phyloP scores from a whole-genome alignment of 306 rosid species.

The Sindora glabra region DNA sequence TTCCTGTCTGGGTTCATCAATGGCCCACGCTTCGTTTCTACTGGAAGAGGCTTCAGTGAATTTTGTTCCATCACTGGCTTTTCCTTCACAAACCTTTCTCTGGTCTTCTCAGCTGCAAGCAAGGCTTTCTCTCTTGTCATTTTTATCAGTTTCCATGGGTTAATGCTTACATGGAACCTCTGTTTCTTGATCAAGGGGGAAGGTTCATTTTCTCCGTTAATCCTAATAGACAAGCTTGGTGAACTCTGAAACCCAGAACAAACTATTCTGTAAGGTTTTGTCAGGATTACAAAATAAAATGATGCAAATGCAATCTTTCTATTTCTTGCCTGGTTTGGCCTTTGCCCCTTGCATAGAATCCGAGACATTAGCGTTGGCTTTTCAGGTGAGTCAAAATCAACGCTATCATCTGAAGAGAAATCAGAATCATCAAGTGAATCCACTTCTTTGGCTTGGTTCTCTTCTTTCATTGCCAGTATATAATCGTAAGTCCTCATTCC shows the following conservation, averaged over 20 bases:
- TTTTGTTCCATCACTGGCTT: constrained; percentile 41
- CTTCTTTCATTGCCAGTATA: constrained; percentile 89
- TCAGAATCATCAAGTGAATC: constrained; percentile 68
- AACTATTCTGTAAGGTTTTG: constrained; percentile 4
- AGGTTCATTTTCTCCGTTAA: constrained; percentile 57
- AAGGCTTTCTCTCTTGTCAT: constrained; percentile 79
- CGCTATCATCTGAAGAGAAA: constrained; percentile 69
- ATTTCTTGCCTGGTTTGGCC: constrained; percentile 36
- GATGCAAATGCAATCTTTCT: not conserved
- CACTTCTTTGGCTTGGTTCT: constrained; percentile 49
- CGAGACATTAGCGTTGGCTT: constrained; percentile 59
- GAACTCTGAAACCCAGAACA: constrained; percentile 46
- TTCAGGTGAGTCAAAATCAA: constrained; percentile 83
- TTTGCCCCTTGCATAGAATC: constrained; percentile 53
- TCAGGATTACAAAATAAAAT: not conserved
- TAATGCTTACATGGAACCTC: constrained; percentile 62
- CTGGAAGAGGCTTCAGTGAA: constrained; percentile 64
- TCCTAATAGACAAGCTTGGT: constrained; percentile 62
- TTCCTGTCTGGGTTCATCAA: constrained; percentile 24
- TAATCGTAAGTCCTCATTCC: constrained; percentile 96
- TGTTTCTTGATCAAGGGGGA: constrained; percentile 41
- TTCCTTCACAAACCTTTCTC: constrained; percentile 54
- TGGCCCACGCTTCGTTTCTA: constrained; percentile 62
- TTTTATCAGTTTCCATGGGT: constrained; percentile 82
- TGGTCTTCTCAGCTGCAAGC: constrained; percentile 80